These are phyloP conservation scores for Wickerhamiella musiphila DNA, from an alignment of 805 yeast species.

Conservation along the genomic window DNA sequence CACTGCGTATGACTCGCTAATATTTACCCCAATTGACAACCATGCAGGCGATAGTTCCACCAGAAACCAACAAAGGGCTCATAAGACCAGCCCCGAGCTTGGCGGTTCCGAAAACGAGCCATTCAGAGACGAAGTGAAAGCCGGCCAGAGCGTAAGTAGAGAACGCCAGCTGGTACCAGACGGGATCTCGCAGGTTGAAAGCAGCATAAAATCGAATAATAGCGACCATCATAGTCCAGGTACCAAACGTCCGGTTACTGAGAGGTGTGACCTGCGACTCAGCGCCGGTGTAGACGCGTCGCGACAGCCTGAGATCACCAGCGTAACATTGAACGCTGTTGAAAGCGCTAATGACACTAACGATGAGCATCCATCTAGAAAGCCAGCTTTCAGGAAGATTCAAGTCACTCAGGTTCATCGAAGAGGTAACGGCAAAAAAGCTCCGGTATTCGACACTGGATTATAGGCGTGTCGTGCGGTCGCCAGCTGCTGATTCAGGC, in stretches of 20 bases:
- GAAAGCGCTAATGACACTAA: slow-evolving; percentile 79
- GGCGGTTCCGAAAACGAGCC: slow-evolving; percentile 64
- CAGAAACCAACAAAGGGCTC: slow-evolving; percentile 76
- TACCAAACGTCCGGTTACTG: slow-evolving; percentile 94
- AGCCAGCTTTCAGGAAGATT: slow-evolving; percentile 28
- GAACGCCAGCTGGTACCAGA: slow-evolving; percentile 60
- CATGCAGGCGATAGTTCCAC: slow-evolving; percentile 72
- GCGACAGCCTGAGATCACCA: slow-evolving; percentile 56
- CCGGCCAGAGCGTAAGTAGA: slow-evolving; percentile 72
- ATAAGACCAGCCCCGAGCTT: slow-evolving; percentile 71
- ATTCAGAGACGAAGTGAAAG: slow-evolving; percentile 67
- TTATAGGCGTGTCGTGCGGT: too few relatives aligned
- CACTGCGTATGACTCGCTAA: slow-evolving; percentile 3
- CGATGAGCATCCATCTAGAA: slow-evolving; percentile 66
- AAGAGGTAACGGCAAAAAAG: too few relatives aligned
- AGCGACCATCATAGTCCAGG: slow-evolving; percentile 86
- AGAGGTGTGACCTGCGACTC: slow-evolving; percentile 43
- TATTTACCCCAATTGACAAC: slow-evolving; percentile 48
- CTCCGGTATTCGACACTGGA: too few relatives aligned
- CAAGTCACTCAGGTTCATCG: too few relatives aligned
- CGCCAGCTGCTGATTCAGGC: too few relatives aligned
- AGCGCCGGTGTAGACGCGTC: slow-evolving; percentile 53
- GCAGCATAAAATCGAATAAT: slow-evolving; percentile 80
- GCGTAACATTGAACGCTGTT: slow-evolving; percentile 77
- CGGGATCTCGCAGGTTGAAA: slow-evolving; percentile 47